Conservation (phyloP, 768 basidiomycete genomes). For the Chalciporus piperatus region DNA sequence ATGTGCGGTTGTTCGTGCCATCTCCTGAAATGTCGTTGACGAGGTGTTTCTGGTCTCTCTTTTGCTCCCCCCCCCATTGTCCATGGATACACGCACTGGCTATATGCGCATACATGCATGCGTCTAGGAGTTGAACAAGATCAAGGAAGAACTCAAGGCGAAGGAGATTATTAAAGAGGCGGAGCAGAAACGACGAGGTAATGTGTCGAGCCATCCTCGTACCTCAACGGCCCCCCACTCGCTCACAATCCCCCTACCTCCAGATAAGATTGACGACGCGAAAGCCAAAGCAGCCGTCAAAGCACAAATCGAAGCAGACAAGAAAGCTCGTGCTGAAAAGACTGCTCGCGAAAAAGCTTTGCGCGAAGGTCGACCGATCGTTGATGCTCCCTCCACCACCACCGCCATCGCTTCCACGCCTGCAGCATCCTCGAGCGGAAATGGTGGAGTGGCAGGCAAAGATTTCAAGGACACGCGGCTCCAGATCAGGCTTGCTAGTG, state of each 20-base stretch:
- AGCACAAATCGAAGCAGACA: constrained; percentile 94
- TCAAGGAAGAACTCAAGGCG: constrained; percentile 72
- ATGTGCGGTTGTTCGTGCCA: constrained; percentile 41
- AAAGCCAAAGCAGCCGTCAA: constrained; percentile 84
- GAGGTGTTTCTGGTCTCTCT: neutral
- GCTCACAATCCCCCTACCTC: neutral
- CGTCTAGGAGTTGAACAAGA: constrained; percentile 60
- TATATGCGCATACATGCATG: neutral
- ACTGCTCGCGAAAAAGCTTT: constrained; percentile 88
- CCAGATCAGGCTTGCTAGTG: constrained; percentile 83
- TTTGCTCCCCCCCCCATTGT: too few species aligned
- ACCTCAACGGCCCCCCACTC: neutral
- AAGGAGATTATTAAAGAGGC: constrained; percentile 85
- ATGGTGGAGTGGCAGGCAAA: constrained; percentile 48
- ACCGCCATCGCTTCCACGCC: constrained; percentile 35
- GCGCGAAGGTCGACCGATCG: constrained; percentile 66
- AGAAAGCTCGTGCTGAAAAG: constrained; percentile 83
- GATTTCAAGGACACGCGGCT: constrained; percentile 87
- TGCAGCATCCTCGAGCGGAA: constrained; percentile 33
- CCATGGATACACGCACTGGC: neutral
- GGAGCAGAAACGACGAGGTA: constrained; percentile 77
- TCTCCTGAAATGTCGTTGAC: neutral
- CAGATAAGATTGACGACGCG: constrained; percentile 89
- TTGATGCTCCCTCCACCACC: constrained; percentile 31
- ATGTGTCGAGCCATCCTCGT: neutral